A percentile compares a stretch with the other conserved stretches of the same genome.
These are phyloP conservation scores for Nemania sp. DNA, from an alignment of 2,329 filamentous ascomycete species.

Conservation along the genomic window DNA sequence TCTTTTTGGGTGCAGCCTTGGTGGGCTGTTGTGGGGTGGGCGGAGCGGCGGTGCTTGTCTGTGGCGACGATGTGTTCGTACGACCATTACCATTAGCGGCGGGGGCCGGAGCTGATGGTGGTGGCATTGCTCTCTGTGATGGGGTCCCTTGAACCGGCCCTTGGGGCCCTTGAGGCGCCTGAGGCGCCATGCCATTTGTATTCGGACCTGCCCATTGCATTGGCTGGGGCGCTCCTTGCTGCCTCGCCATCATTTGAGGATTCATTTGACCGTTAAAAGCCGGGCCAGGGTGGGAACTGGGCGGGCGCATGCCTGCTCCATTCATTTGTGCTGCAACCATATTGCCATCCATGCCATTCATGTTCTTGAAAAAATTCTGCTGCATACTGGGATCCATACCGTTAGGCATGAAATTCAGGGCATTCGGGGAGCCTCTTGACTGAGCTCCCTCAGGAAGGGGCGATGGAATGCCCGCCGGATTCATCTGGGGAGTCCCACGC, in stretches of 20 bases:
- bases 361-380: conserved; percentile 61
- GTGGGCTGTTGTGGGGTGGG: conserved; percentile 75
- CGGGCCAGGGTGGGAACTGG: conserved; percentile 65
- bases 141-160: conserved; percentile 67
- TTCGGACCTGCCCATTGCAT: conserved; percentile 54
- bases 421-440: conserved; percentile 67
- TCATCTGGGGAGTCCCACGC: conserved; percentile 74
- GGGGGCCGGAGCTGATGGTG: conserved; percentile 62
- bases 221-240: conserved; percentile 45
- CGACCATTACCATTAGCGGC: conserved; percentile 53
- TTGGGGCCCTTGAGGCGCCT: conserved; percentile 46
- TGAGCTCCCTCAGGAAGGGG: conserved; percentile 70
- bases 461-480: conserved; percentile 68
- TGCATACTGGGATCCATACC: conserved; percentile 65
- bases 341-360: conserved; percentile 56
- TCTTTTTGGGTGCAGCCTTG: conserved; percentile 79
- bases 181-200: conserved; percentile 48
- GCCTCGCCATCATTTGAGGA: conserved; percentile 60
- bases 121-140: conserved; percentile 72
- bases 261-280: conserved; percentile 61
- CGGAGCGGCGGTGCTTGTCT: conserved; percentile 67
- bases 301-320: conserved; percentile 67
- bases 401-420: conserved; percentile 65
- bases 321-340: conserved; percentile 63
- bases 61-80: conserved; percentile 60